Conservation (phyloP, 108 stramenopile genomes). For the Cyclostephanos invisitatus region DNA sequence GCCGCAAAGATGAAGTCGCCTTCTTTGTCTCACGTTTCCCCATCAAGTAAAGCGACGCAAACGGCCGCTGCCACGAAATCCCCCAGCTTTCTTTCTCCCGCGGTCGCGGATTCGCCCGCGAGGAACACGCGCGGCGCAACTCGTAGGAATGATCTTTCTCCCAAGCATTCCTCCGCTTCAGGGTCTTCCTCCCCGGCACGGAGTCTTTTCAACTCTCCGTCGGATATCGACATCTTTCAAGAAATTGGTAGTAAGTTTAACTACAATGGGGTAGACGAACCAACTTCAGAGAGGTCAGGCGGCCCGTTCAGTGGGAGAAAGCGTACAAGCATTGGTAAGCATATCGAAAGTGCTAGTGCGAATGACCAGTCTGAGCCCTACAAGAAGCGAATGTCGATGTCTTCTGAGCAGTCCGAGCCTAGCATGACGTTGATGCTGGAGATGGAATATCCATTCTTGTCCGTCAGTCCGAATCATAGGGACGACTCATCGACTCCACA, state of each 20-base stretch:
- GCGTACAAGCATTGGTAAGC: not conserved
- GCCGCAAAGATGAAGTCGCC: slow-evolving; percentile 9
- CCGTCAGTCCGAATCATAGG: slow-evolving; percentile 6
- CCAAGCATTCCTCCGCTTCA: not conserved
- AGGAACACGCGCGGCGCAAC: slow-evolving; percentile 7
- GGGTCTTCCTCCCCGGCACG: slow-evolving; percentile 8
- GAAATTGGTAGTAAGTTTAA: slow-evolving; percentile 5
- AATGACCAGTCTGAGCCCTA: not conserved
- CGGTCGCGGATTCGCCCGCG: slow-evolving; percentile 11
- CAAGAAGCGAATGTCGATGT: slow-evolving; percentile 18
- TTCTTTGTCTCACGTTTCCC: not conserved
- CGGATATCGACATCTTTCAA: slow-evolving; percentile 7
- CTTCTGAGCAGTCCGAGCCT: slow-evolving; percentile 13
- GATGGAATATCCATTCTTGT: slow-evolving; percentile 41
- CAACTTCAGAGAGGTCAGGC: not conserved
- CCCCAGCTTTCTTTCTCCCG: not conserved
- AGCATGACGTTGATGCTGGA: slow-evolving; percentile 17
- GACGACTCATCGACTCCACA: slow-evolving; percentile 4
- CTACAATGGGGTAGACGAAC: too few relatives aligned
- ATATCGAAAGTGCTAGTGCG: slow-evolving; percentile 8
- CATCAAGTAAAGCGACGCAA: not conserved
- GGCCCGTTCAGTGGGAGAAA: slow-evolving; percentile 28
- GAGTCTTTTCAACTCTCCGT: slow-evolving; percentile 16
- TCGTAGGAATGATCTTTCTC: not conserved
- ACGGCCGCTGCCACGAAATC: not conserved